A percentile compares a stretch with the other conserved stretches of the same genome.
Evolutionary conservation across 2,329 filamentous ascomycete genomes (phyloP).

Genomic region (Dothistroma septosporum): DNA sequence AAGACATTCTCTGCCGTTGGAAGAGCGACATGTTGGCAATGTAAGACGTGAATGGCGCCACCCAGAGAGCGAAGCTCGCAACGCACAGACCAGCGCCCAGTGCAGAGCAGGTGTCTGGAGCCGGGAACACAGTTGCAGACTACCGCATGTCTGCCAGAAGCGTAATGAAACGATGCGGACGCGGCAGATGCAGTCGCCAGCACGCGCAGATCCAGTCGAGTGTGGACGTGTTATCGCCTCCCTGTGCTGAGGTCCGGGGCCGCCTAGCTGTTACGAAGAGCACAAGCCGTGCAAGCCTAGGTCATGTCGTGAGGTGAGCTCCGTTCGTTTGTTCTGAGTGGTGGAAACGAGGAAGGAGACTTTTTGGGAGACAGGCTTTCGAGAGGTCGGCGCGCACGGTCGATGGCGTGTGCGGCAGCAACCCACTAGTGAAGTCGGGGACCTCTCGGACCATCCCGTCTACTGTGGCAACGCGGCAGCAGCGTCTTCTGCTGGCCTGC

Average conservation of each 20-base stretch:
- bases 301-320: not conserved
- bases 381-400: not conserved
- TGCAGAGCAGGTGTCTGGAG: not conserved
- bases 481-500: not conserved
- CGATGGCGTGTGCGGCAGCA: not conserved
- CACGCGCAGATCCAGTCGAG: not conserved
- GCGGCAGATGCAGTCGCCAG: not conserved
- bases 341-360: not conserved
- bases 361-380: not conserved
- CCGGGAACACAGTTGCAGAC: not conserved
- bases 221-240: not conserved
- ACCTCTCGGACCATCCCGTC: too few relatives aligned
- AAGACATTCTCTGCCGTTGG: constrained; percentile 24
- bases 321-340: not conserved
- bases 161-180: not conserved
- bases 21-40: constrained; percentile 20
- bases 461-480: too few relatives aligned
- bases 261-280: not conserved
- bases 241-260: not conserved
- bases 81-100: not conserved
- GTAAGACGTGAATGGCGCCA: constrained; percentile 17
- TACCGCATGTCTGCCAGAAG: not conserved
- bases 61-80: constrained; percentile 1
- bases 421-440: not conserved
- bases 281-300: not conserved